phyloP scores from a whole-genome alignment of 129 eudicot species.

The Chrysanthemum seticuspe region DNA sequence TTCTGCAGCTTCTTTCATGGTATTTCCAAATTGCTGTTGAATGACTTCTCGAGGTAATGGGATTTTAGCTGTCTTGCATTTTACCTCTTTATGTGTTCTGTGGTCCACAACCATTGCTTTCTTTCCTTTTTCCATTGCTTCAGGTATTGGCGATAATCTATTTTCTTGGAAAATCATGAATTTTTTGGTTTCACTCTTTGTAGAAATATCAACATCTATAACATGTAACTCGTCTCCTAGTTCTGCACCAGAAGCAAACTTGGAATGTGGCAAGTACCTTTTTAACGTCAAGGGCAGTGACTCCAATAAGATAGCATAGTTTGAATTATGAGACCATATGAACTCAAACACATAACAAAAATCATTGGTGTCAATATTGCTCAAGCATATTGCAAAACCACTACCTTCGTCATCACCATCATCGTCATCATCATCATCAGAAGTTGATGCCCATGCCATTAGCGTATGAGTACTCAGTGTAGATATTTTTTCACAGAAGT shows the following conservation, averaged over 20 bases:
- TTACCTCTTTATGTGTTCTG: background rate
- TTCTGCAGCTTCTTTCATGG: slow-evolving; percentile 3
- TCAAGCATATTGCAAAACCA: slow-evolving; percentile 6
- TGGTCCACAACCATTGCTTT: background rate
- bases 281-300: background rate
- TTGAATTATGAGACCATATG: background rate
- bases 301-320: background rate
- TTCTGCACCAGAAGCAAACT: slow-evolving; percentile 1
- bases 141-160: background rate
- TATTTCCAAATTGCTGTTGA: background rate
- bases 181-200: background rate
- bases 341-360: background rate
- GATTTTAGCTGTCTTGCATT: background rate
- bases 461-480: too few species aligned
- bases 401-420: too few species aligned
- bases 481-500: too few species aligned
- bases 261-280: slow-evolving; percentile 16
- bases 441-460: too few species aligned
- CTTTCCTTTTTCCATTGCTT: background rate
- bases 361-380: slow-evolving; percentile 9
- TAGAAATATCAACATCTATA: background rate
- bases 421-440: too few species aligned
- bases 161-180: slow-evolving; percentile 15
- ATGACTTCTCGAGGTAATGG: background rate
- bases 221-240: background rate